phyloP scores from a whole-genome alignment of 2,329 filamentous ascomycete genomes.

The Fusarium pseudograminearum region DNA sequence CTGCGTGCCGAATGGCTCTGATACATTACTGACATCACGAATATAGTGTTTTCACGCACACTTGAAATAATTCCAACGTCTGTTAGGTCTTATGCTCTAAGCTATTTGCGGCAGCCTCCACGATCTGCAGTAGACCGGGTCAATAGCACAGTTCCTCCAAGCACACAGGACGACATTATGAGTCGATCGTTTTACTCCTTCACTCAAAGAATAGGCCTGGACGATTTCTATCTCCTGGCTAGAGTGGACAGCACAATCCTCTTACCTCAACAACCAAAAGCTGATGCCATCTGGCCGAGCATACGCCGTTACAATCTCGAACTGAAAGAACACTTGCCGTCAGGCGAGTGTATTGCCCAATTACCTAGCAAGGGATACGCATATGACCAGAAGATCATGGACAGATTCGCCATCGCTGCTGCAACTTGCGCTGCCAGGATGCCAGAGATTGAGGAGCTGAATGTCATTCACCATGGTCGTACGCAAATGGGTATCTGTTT shows the following conservation, averaged over 20 bases:
- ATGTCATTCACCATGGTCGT: neutral
- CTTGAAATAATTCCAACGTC: conserved; percentile 7
- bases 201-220: conserved; percentile 1
- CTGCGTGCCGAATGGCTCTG: neutral
- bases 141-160: neutral
- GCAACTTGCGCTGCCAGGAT: conserved; percentile 6
- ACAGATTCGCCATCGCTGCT: conserved; percentile 12
- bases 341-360: conserved; percentile 14
- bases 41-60: conserved; percentile 14
- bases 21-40: neutral
- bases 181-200: conserved; percentile 1
- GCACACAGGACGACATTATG: neutral
- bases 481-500: neutral
- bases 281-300: conserved; percentile 1
- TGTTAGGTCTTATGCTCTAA: conserved; percentile 1
- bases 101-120: conserved; percentile 4
- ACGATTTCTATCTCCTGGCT: conserved; percentile 9
- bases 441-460: conserved; percentile 4
- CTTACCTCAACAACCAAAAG: neutral
- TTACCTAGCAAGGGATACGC: neutral
- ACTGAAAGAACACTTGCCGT: conserved; percentile 6
- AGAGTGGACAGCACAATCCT: conserved; percentile 23
- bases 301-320: neutral
- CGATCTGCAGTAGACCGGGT: neutral
- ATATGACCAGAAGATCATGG: neutral